These are phyloP conservation scores for Fusarium liriodendri DNA, from an alignment of 2,329 filamentous ascomycete species.

Conservation along the genomic window DNA sequence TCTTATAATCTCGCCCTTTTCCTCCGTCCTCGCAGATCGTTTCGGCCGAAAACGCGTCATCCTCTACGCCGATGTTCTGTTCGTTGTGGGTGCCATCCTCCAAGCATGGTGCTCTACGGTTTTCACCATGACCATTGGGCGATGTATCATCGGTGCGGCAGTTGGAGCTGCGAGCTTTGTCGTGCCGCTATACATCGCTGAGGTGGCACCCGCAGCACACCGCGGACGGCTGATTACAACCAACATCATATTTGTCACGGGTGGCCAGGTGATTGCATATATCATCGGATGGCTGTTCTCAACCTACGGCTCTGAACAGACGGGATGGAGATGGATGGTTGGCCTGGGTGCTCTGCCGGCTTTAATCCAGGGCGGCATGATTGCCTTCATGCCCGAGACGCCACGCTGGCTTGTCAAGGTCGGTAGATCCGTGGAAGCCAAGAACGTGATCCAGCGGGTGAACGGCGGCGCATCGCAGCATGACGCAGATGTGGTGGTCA, in stretches of 20 bases:
- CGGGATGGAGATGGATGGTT: conserved; percentile 92
- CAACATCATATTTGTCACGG: conserved; percentile 84
- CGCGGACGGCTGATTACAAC: conserved; percentile 86
- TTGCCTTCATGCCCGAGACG: conserved; percentile 85
- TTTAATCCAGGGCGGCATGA: conserved; percentile 73
- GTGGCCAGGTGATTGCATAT: conserved; percentile 91
- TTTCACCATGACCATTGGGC: conserved; percentile 72
- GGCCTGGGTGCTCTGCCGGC: conserved; percentile 86
- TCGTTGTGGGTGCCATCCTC: conserved; percentile 73
- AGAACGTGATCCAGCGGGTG: conserved; percentile 72
- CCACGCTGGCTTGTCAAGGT: conserved; percentile 86
- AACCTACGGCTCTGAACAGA: conserved; percentile 59
- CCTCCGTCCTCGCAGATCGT: conserved; percentile 71
- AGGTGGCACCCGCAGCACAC: conserved; percentile 81
- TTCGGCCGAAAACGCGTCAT: conserved; percentile 73
- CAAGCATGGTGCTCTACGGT: conserved; percentile 72
- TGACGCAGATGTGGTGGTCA: conserved; percentile 70
- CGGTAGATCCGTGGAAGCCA: conserved; percentile 71
- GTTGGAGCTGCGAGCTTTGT: conserved; percentile 85
- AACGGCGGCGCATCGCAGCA: conserved; percentile 63
- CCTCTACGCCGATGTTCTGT: conserved; percentile 73
- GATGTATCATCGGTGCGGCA: conserved; percentile 76
- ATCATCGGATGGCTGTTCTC: conserved; percentile 82
- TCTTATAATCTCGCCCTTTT: conserved; percentile 71
- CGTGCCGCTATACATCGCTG: conserved; percentile 88